These are phyloP conservation scores for Effrenium voratum DNA, from an alignment of 73 alveolate species.

Conservation along the genomic window DNA sequence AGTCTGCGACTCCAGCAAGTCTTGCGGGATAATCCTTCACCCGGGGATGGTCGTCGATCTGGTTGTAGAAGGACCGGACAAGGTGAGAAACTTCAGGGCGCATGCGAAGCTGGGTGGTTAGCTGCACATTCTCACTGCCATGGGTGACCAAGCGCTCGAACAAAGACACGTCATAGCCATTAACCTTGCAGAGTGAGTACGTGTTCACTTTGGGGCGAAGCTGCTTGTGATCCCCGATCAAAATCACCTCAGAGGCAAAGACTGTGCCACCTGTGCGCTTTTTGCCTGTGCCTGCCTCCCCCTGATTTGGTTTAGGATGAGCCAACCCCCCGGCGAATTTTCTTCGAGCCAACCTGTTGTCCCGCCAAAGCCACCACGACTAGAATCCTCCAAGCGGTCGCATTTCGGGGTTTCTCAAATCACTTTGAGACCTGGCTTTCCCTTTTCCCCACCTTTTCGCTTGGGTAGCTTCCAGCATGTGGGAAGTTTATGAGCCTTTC, in stretches of 20 bases:
- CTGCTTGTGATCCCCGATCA: conserved; percentile 97
- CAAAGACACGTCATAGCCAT: conserved; percentile 95
- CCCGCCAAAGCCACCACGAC: no score
- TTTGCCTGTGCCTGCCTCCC: no score
- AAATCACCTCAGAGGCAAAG: conserved; percentile 52
- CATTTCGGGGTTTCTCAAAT: no score
- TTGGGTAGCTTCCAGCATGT: no score
- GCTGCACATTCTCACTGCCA: conserved; percentile 94
- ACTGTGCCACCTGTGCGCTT: no score
- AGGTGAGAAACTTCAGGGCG: conserved; percentile 95
- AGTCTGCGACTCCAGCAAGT: conserved; percentile 67
- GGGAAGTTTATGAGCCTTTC: no score
- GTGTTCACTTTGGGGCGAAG: conserved; percentile 96
- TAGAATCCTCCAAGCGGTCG: no score
- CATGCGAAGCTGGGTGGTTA: conserved; percentile 96
- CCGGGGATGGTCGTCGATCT: conserved; percentile 56
- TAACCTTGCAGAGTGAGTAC: conserved; percentile 90
- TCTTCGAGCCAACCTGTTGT: no score
- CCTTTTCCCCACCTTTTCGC: no score
- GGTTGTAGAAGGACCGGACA: conserved; percentile 93
- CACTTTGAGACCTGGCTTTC: no score
- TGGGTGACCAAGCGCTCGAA: conserved; percentile 97
- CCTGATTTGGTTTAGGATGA: no score
- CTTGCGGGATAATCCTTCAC: conserved; percentile 44
- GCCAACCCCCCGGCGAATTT: no score